phyloP scores from a whole-genome alignment of 495 filamentous ascomycete genomes.

The Talaromyces proteolyticus region DNA sequence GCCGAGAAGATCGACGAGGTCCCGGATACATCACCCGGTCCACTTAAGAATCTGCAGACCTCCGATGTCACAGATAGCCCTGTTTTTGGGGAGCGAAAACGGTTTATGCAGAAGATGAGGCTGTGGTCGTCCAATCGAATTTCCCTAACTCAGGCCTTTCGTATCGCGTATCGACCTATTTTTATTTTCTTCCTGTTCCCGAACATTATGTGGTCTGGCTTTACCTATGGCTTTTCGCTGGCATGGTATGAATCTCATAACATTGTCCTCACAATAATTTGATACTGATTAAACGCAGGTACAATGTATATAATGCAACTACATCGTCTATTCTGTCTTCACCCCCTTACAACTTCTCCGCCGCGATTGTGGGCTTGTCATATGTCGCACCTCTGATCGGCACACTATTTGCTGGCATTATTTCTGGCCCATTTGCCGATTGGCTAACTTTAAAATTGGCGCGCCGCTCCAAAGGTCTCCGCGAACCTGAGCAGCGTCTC shows the following conservation, averaged over 20 bases:
- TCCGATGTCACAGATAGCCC: neutral
- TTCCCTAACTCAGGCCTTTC: conserved; percentile 4
- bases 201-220: conserved; percentile 7
- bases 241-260: neutral
- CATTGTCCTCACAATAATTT: neutral
- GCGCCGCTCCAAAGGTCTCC: conserved; percentile 22
- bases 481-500: conserved; percentile 27
- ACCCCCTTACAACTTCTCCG: conserved; percentile 2
- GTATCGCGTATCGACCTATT: conserved; percentile 4
- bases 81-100: too few relatives aligned
- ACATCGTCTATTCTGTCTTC: conserved; percentile 4
- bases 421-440: conserved; percentile 11
- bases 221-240: conserved; percentile 6
- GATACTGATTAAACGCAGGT: neutral
- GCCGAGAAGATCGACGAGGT: neutral
- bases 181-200: conserved; percentile 7
- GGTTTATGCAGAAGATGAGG: conserved; percentile 7
- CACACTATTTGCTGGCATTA: neutral
- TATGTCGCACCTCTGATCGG: conserved; percentile 8
- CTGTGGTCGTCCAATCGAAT: conserved; percentile 3
- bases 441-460: conserved; percentile 18
- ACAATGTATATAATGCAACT: conserved; percentile 7
- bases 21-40: neutral
- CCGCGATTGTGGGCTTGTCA: conserved; percentile 4
- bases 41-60: neutral